Evolutionary conservation across 2,329 filamentous ascomycete species (phyloP).

Genomic region (Pseudogymnoascus pannorum): DNA sequence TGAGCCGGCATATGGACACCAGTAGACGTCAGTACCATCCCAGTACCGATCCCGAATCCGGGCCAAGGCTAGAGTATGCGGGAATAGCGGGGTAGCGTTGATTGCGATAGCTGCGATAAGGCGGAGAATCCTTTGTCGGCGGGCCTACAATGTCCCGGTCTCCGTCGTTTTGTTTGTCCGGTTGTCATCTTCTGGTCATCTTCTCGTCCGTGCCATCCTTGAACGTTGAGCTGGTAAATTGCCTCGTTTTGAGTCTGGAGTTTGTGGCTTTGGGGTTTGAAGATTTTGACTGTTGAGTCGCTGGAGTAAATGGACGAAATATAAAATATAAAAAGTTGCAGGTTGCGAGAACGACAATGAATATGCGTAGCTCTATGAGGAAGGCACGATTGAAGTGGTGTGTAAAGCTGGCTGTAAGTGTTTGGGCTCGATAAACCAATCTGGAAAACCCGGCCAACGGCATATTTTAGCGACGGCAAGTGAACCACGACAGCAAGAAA

Average conservation of each 20-base stretch:
- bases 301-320: too few species aligned
- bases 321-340: too few species aligned
- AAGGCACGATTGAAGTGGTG: too few species aligned
- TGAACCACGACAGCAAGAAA: not conserved
- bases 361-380: too few species aligned
- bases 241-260: not conserved
- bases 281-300: too few species aligned
- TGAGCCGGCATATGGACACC: not conserved
- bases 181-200: not conserved
- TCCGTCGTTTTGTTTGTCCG: not conserved
- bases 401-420: too few species aligned
- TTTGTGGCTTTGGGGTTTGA: too few species aligned
- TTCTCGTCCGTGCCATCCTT: slow-evolving; percentile 7
- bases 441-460: too few species aligned
- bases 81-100: not conserved
- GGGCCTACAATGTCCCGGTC: not conserved
- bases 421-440: too few species aligned
- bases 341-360: too few species aligned
- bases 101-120: not conserved
- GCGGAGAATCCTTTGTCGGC: too few species aligned
- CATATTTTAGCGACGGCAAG: not conserved
- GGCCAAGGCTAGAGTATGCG: not conserved
- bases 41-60: not conserved
- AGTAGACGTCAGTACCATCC: slow-evolving; percentile 3
- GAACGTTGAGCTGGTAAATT: not conserved